These are phyloP conservation scores for Fomitopsis pulvina DNA, from an alignment of 768 basidiomycete genomes.

Conservation along the genomic window DNA sequence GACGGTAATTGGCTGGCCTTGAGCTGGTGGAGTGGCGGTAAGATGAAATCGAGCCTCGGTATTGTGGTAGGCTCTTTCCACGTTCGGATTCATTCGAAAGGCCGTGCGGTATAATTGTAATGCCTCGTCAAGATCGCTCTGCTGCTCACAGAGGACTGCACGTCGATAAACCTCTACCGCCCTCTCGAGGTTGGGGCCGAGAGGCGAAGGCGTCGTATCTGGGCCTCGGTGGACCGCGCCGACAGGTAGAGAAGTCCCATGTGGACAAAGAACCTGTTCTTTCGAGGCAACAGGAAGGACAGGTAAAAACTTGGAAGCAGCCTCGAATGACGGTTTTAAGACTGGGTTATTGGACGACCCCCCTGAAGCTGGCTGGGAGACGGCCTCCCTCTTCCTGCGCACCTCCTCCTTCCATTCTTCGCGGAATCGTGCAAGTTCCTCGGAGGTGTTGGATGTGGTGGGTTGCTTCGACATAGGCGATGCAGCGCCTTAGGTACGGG, in stretches of 20 bases:
- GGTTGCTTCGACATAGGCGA: too few relatives aligned
- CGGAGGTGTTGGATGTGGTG: slow-evolving; percentile 18
- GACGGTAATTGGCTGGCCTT: background rate
- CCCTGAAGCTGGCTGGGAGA: background rate
- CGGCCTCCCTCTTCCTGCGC: slow-evolving; percentile 13
- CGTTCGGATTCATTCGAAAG: slow-evolving; percentile 69
- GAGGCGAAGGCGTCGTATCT: slow-evolving; percentile 4
- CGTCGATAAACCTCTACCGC: slow-evolving; percentile 63
- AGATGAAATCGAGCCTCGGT: slow-evolving; percentile 36
- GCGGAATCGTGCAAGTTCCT: slow-evolving; percentile 65
- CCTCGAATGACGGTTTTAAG: background rate
- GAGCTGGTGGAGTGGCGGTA: background rate
- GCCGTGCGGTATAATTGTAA: slow-evolving; percentile 71
- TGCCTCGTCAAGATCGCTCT: slow-evolving; percentile 70
- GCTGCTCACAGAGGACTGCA: slow-evolving; percentile 71
- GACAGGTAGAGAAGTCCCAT: background rate
- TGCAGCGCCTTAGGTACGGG: too few relatives aligned
- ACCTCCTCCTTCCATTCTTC: slow-evolving; percentile 51
- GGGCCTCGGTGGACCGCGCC: background rate
- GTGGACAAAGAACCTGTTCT: background rate
- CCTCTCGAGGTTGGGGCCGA: slow-evolving; percentile 31
- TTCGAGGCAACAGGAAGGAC: background rate
- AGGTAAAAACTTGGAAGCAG: too few relatives aligned
- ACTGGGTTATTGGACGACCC: background rate
- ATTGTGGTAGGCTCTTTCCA: slow-evolving; percentile 63